Evolutionary conservation across 441 rosid species (phyloP).

Genomic region (Pelargonium cotyledonis): DNA sequence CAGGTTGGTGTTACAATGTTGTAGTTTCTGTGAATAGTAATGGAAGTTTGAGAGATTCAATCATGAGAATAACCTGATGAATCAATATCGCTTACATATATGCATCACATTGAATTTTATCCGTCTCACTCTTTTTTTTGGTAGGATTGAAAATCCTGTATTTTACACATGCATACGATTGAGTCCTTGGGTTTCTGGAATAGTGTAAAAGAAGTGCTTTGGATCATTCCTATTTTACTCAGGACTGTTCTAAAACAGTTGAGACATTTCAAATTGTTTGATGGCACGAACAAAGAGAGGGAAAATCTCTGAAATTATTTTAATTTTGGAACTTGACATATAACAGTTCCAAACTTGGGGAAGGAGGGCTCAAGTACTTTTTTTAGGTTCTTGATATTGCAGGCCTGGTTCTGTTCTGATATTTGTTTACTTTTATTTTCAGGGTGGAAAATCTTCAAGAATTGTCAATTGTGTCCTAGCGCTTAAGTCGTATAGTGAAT

Average conservation of each 20-base stretch:
- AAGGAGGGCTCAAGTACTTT: no score
- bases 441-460: slow-evolving; percentile 63
- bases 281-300: no score
- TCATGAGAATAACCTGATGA: background rate
- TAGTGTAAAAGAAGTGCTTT: slow-evolving; percentile 1
- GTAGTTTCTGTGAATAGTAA: background rate
- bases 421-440: slow-evolving; percentile 14
- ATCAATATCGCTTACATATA: background rate
- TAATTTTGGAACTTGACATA: no score
- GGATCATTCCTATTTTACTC: background rate
- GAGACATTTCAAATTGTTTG: background rate
- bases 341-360: no score
- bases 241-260: background rate
- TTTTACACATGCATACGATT: background rate
- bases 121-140: no score
- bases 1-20: slow-evolving; percentile 31
- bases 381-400: no score
- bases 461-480: slow-evolving; percentile 59
- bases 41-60: background rate
- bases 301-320: no score
- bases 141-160: background rate
- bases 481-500: slow-evolving; percentile 49
- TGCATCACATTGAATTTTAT: background rate
- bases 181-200: background rate
- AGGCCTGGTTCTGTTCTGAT: background rate